Conservation (phyloP, 2,329 filamentous ascomycete genomes). For the Fusarium illudens region DNA sequence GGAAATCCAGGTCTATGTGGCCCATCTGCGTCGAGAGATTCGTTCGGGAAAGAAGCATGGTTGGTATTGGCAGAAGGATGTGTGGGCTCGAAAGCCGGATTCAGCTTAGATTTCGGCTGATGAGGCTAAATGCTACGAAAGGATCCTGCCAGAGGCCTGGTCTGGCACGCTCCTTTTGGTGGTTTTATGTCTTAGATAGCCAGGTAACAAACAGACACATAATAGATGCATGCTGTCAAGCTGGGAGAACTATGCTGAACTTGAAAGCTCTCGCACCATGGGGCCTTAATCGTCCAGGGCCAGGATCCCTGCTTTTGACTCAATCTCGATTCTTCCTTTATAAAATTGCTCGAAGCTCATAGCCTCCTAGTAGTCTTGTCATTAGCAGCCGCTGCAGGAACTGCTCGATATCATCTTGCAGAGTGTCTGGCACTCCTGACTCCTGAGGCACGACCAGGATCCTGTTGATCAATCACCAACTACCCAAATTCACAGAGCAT, state of each 20-base stretch:
- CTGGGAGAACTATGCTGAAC: too few species aligned
- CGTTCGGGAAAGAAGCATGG: conserved; percentile 1
- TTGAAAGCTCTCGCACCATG: too few species aligned
- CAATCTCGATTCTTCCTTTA: too few species aligned
- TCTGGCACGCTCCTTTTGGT: neutral
- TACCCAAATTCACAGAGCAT: neutral
- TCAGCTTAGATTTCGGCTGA: neutral
- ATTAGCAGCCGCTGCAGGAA: too few species aligned
- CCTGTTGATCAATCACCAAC: neutral
- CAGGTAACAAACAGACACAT: neutral
- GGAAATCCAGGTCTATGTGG: neutral
- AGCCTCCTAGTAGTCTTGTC: too few species aligned
- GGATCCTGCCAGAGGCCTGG: neutral
- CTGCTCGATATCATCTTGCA: too few species aligned
- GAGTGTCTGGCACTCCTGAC: too few species aligned
- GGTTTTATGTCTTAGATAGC: neutral
- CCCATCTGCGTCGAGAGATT: neutral
- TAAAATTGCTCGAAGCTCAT: too few species aligned
- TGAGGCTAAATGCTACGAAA: neutral
- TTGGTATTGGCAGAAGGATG: conserved; percentile 3
- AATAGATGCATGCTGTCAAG: neutral
- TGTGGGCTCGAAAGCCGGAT: neutral
- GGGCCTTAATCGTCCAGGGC: too few species aligned
- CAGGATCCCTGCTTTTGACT: too few species aligned
- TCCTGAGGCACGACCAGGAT: neutral